Percentiles rank a stretch among this genome's conserved stretches.
Evolutionary conservation across 768 basidiomycete species (phyloP).

Genomic region (Trametes cinnabarina): DNA sequence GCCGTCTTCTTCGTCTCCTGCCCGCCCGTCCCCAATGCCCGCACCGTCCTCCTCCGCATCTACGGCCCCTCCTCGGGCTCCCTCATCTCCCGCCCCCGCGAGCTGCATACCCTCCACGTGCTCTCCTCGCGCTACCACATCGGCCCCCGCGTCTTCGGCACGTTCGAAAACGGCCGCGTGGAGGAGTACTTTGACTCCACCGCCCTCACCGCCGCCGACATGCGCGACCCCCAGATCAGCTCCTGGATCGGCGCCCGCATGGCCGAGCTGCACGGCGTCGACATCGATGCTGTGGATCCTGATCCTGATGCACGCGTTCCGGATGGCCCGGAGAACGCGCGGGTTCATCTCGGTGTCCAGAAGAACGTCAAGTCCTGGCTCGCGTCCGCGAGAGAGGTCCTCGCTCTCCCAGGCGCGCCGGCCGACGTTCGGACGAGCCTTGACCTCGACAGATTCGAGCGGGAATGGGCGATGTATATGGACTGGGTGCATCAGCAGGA

Average conservation of each 20-base stretch:
- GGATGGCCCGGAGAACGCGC: conserved; percentile 41
- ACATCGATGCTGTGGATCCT: conserved; percentile 64
- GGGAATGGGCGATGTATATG: conserved; percentile 67
- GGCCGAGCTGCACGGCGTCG: conserved; percentile 94
- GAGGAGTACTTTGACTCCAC: conserved; percentile 94
- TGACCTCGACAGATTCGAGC: conserved; percentile 61
- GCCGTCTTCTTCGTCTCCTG: conserved; percentile 95
- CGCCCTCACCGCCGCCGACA: conserved; percentile 72
- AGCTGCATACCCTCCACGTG: conserved; percentile 84
- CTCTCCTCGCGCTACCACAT: conserved; percentile 87
- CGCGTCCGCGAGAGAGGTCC: conserved; percentile 66
- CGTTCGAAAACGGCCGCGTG: conserved; percentile 91
- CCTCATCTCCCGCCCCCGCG: conserved; percentile 84
- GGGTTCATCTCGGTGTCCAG: conserved; percentile 56
- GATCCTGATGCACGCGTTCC: conserved; percentile 38
- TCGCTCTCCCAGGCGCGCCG: conserved; percentile 55
- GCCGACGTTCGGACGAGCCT: conserved; percentile 49
- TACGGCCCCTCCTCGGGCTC: conserved; percentile 86
- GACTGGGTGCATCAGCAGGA: conserved; percentile 66
- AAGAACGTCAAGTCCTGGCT: conserved; percentile 76
- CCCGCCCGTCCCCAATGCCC: conserved; percentile 43
- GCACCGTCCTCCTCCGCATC: conserved; percentile 82
- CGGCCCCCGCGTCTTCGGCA: conserved; percentile 90
- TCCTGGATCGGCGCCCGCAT: conserved; percentile 90
- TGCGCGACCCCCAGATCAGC: conserved; percentile 74